Conservation (phyloP, 805 yeast genomes). For the Teunomyces funiuensis region DNA sequence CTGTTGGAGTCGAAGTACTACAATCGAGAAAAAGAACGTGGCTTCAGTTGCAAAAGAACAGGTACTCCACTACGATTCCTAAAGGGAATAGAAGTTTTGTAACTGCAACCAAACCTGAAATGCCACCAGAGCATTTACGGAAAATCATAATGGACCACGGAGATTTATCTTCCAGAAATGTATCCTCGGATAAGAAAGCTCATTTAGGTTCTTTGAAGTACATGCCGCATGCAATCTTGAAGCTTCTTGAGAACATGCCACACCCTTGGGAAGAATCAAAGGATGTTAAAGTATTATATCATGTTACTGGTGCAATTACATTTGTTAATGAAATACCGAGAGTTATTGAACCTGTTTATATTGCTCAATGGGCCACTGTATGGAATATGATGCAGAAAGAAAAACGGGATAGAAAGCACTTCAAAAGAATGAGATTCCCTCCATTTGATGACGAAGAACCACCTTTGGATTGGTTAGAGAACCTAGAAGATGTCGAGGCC, state of each 20-base stretch:
- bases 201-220: constrained; percentile 89
- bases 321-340: constrained; percentile 91
- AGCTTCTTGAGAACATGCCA: constrained; percentile 92
- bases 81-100: constrained; percentile 45
- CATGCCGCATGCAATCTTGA: constrained; percentile 92
- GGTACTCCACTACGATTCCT: constrained; percentile 38
- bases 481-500: constrained; percentile 69
- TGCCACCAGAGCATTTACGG: constrained; percentile 93
- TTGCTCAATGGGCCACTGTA: constrained; percentile 92
- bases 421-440: constrained; percentile 90
- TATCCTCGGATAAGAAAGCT: constrained; percentile 81
- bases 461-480: constrained; percentile 79
- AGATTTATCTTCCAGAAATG: constrained; percentile 76
- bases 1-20: constrained; percentile 24
- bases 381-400: constrained; percentile 95
- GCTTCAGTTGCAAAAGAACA: constrained; percentile 60
- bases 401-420: constrained; percentile 85
- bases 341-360: constrained; percentile 87
- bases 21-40: constrained; percentile 53
- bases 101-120: constrained; percentile 65
- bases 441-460: constrained; percentile 98
- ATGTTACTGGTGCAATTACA: constrained; percentile 89
- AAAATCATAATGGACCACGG: constrained; percentile 82
- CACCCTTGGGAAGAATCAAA: constrained; percentile 95
- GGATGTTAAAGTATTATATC: constrained; percentile 87